Evolutionary conservation across 2,329 filamentous ascomycete species (phyloP).

Genomic region (Aspergillus fructus): DNA sequence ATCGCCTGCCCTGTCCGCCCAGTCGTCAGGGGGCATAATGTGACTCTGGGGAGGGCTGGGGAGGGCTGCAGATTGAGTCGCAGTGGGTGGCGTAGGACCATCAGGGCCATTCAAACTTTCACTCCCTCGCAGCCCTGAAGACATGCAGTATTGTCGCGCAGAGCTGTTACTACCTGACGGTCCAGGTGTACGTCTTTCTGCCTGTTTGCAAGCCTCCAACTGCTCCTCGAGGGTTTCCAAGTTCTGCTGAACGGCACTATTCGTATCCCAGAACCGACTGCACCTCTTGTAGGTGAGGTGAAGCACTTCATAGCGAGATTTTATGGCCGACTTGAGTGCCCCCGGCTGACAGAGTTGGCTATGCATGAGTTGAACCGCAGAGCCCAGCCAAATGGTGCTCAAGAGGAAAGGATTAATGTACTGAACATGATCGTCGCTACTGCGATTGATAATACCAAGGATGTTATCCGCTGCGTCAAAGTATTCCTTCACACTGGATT

Average conservation of each 20-base stretch:
- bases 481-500: not conserved
- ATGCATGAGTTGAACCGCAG: conserved; percentile 28
- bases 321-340: conserved; percentile 3
- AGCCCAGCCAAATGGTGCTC: conserved; percentile 35
- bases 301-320: conserved; percentile 23
- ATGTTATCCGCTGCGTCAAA: not conserved
- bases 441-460: conserved; percentile 24
- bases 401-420: conserved; percentile 35
- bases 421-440: conserved; percentile 26
- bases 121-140: too few species aligned
- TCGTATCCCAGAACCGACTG: conserved; percentile 27
- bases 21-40: too few species aligned
- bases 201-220: conserved; percentile 13
- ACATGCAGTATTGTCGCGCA: too few species aligned
- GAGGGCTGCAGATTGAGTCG: too few species aligned
- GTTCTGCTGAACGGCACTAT: conserved; percentile 27
- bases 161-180: too few species aligned
- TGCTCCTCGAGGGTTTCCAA: conserved; percentile 25
- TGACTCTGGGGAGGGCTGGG: too few species aligned
- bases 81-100: too few species aligned
- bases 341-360: conserved; percentile 1
- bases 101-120: rapidly evolving
- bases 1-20: too few species aligned
- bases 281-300: conserved; percentile 27
- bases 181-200: not conserved